A percentile compares a stretch with the other conserved stretches of the same genome.
Evolutionary conservation across 164 flowering plant genomes (phyloP).

Genomic region (Macadamia tetraphylla): DNA sequence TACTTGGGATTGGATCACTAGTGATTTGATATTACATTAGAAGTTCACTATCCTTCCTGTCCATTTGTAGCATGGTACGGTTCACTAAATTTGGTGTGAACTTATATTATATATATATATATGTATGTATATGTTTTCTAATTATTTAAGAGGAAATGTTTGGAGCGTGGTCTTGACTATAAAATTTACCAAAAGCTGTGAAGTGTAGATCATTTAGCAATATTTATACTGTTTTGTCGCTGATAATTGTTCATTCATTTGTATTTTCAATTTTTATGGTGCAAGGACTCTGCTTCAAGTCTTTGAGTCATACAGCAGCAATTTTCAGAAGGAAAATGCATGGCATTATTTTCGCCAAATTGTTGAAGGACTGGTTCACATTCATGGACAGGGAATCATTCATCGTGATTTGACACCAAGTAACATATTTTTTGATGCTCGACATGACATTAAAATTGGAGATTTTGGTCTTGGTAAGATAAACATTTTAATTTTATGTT

Average conservation of each 20-base stretch:
- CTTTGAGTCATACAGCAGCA: conserved; percentile 65
- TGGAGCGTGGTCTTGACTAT: too few relatives aligned
- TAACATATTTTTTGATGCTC: conserved; percentile 95
- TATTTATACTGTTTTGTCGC: not conserved
- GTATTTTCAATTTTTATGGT: not conserved
- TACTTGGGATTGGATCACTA: too few relatives aligned
- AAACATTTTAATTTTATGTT: not conserved
- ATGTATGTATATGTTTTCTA: too few relatives aligned
- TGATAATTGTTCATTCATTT: not conserved
- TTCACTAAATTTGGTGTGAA: not conserved
- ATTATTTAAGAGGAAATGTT: too few relatives aligned
- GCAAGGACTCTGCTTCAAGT: conserved; percentile 77
- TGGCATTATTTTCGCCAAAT: conserved; percentile 96
- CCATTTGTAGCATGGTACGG: not conserved
- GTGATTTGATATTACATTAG: too few relatives aligned
- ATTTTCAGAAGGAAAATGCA: conserved; percentile 63
- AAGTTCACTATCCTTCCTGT: not conserved
- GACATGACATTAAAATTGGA: conserved; percentile 92
- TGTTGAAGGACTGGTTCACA: conserved; percentile 94
- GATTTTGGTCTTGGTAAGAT: conserved; percentile 97
- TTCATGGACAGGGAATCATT: conserved; percentile 96
- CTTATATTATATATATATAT: too few relatives aligned
- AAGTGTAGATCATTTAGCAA: too few relatives aligned
- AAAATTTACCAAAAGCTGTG: too few relatives aligned
- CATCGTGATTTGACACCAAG: conserved; percentile 95